A percentile compares a stretch with the other conserved stretches of the same genome.
Evolutionary conservation across 2,329 filamentous ascomycete genomes (phyloP).

Genomic region (Penicillium sp.): DNA sequence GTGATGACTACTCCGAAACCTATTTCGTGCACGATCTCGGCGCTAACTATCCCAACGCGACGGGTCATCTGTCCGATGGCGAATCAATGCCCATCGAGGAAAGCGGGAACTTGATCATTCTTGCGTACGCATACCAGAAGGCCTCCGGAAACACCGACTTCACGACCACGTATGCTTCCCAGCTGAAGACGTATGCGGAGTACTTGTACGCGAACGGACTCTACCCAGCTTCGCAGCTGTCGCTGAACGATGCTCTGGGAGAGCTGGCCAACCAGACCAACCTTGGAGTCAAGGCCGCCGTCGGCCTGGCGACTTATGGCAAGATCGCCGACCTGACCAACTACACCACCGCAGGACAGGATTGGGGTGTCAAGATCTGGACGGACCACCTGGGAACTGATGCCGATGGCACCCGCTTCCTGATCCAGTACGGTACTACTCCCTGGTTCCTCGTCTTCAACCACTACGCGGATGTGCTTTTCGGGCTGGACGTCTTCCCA

Average conservation of each 20-base stretch:
- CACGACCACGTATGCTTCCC: conserved; percentile 28
- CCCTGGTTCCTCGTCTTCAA: conserved; percentile 37
- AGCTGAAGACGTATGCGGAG: conserved; percentile 36
- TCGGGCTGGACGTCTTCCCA: conserved; percentile 37
- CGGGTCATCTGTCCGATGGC: conserved; percentile 33
- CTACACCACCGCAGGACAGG: conserved; percentile 33
- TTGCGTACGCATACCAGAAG: conserved; percentile 36
- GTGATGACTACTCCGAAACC: conserved; percentile 31
- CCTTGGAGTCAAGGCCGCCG: conserved; percentile 44
- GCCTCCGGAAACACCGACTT: conserved; percentile 36
- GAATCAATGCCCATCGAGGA: conserved; percentile 42
- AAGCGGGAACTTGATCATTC: conserved; percentile 37
- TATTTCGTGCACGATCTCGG: conserved; percentile 41
- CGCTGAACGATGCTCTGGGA: conserved; percentile 41
- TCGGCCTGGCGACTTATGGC: conserved; percentile 37
- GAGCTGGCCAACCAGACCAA: conserved; percentile 42
- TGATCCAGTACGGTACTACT: conserved; percentile 32
- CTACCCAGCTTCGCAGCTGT: conserved; percentile 35
- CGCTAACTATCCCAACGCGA: conserved; percentile 38
- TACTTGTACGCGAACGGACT: conserved; percentile 38
- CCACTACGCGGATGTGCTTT: conserved; percentile 37
- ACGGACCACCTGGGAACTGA: conserved; percentile 31
- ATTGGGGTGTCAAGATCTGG: conserved; percentile 34
- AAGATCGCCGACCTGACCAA: conserved; percentile 27
- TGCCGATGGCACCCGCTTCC: conserved; percentile 33